Evolutionary conservation across 805 yeast species (phyloP).

Genomic region (Grigorovia transvaalensis): DNA sequence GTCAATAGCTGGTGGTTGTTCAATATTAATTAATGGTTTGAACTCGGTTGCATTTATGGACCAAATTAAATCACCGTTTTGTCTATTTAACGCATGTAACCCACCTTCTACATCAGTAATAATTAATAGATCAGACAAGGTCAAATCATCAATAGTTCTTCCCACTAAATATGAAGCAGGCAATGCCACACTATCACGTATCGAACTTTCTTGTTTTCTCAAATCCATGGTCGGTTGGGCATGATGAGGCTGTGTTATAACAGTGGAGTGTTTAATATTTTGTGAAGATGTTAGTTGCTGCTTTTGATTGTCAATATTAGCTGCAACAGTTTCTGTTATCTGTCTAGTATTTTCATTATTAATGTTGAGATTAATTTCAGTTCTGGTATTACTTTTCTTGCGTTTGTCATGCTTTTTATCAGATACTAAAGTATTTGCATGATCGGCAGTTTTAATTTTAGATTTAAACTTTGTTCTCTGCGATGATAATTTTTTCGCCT

Average conservation of each 20-base stretch:
- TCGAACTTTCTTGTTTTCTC: not conserved
- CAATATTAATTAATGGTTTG: constrained; percentile 17
- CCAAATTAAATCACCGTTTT: constrained; percentile 72
- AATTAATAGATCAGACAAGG: constrained; percentile 46
- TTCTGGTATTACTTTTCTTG: not conserved
- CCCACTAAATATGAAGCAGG: constrained; percentile 3
- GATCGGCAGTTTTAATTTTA: not conserved
- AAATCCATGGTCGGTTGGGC: not conserved
- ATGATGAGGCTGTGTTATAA: not conserved
- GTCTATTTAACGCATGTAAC: constrained; percentile 67
- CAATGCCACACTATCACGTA: not conserved
- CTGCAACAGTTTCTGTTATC: not conserved
- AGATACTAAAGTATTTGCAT: not conserved
- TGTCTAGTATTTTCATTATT: not conserved
- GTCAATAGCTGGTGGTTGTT: constrained; percentile 9
- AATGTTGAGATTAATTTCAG: not conserved
- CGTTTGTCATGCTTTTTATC: not conserved
- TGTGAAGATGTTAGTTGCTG: not conserved
- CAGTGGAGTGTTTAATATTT: not conserved
- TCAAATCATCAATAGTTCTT: constrained; percentile 11
- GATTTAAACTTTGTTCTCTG: not conserved
- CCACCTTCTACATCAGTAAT: constrained; percentile 83
- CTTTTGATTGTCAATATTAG: not conserved
- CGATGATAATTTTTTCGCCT: not conserved
- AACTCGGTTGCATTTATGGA: constrained; percentile 43